Conservation (phyloP, 768 basidiomycete species). For the Cantharellus cinnabarinus region DNA sequence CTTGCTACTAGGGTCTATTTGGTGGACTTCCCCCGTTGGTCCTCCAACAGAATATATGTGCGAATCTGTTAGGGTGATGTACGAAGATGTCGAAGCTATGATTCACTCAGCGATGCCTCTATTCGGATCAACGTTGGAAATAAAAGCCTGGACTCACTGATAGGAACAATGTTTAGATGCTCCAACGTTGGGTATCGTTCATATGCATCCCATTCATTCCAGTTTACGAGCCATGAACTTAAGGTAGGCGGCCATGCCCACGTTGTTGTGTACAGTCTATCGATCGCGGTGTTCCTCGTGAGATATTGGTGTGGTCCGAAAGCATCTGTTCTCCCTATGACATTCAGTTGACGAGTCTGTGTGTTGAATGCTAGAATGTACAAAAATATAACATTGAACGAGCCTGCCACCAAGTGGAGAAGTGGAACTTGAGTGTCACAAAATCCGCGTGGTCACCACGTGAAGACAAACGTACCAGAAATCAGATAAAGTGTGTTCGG, state of each 20-base stretch:
- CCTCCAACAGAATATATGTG: background rate
- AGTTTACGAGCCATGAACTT: background rate
- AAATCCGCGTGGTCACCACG: background rate
- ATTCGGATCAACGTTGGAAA: background rate
- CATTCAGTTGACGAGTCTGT: background rate
- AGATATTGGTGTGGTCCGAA: background rate
- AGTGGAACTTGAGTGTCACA: background rate
- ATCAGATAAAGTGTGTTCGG: background rate
- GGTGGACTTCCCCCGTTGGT: background rate
- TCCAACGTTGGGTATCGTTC: background rate
- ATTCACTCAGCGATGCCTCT: background rate
- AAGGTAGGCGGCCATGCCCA: background rate
- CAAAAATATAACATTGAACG: background rate
- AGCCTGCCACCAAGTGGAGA: background rate
- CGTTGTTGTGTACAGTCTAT: background rate
- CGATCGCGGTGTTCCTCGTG: background rate
- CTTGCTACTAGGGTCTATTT: background rate
- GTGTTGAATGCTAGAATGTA: slow-evolving; percentile 1
- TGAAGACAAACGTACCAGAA: background rate
- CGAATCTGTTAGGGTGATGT: background rate
- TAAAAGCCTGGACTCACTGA: background rate
- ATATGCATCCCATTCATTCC: background rate
- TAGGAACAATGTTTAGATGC: background rate
- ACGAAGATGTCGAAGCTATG: background rate
- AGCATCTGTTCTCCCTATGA: background rate